Evolutionary conservation across 768 basidiomycete species (phyloP).

Genomic region (Stropharia rugosoannulata): DNA sequence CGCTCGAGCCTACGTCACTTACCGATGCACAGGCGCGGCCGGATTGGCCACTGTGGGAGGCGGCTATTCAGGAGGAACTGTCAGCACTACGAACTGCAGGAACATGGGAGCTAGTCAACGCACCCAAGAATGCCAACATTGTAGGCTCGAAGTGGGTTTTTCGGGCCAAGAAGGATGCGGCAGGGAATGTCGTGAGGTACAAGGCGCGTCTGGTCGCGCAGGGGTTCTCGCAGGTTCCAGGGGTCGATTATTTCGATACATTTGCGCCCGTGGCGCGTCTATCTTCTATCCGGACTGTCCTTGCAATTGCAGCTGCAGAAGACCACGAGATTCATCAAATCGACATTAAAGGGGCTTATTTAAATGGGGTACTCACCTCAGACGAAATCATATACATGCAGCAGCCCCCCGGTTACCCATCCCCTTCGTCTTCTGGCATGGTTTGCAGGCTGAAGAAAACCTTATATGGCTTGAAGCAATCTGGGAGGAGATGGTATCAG

Average conservation of each 20-base stretch:
- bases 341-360: conserved; percentile 41
- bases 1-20: neutral
- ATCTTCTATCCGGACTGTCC: conserved; percentile 21
- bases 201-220: conserved; percentile 28
- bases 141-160: conserved; percentile 33
- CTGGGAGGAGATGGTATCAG: no score
- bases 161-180: conserved; percentile 28
- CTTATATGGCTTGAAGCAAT: no score
- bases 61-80: conserved; percentile 25
- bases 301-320: conserved; percentile 30
- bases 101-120: conserved; percentile 27
- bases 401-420: conserved; percentile 23
- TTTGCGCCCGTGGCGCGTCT: conserved; percentile 27
- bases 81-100: conserved; percentile 18
- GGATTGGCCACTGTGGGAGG: conserved; percentile 23
- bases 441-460: no score
- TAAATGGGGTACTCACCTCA: conserved; percentile 33
- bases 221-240: conserved; percentile 29
- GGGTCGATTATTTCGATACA: conserved; percentile 37
- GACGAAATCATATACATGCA: conserved; percentile 39
- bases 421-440: no score
- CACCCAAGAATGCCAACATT: conserved; percentile 17
- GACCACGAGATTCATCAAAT: conserved; percentile 34
- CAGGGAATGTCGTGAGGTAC: conserved; percentile 26
- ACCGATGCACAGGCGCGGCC: conserved; percentile 6